These are phyloP conservation scores for Cyclospora cayetanensis DNA, from an alignment of 169 alveolate species.

Conservation along the genomic window DNA sequence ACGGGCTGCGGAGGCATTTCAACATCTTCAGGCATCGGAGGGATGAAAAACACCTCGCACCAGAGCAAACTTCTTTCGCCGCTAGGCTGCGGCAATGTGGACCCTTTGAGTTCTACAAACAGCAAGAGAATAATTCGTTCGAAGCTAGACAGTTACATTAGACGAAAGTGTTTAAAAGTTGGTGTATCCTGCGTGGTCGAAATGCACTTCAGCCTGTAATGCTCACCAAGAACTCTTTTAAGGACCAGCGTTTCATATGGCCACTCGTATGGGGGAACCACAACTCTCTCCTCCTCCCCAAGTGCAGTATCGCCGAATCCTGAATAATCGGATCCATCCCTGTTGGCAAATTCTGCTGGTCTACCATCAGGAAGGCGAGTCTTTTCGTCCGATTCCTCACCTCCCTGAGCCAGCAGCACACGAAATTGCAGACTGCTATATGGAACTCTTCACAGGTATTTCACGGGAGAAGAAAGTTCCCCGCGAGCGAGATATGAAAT, in stretches of 20 bases:
- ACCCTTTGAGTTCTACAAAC: constrained; percentile 73
- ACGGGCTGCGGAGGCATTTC: constrained; percentile 75
- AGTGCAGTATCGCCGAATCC: constrained; percentile 11
- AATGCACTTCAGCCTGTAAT: not conserved
- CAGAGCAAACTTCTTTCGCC: constrained; percentile 65
- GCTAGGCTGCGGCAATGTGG: constrained; percentile 68
- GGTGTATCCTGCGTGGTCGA: not conserved
- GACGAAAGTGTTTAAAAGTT: not conserved
- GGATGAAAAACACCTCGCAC: constrained; percentile 78
- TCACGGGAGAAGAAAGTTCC: not conserved
- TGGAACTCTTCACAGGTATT: not conserved
- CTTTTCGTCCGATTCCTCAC: constrained; percentile 72
- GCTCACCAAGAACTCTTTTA: constrained; percentile 47
- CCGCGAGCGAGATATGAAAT: no score
- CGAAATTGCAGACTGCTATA: not conserved
- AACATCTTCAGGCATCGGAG: constrained; percentile 79
- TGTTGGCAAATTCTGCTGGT: constrained; percentile 70
- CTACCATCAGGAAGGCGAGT: constrained; percentile 70
- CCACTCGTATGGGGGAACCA: constrained; percentile 67
- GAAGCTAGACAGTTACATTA: not conserved
- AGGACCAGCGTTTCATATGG: constrained; percentile 60
- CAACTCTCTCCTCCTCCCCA: not conserved
- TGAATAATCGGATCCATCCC: constrained; percentile 33
- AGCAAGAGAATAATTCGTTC: not conserved
- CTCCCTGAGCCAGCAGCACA: constrained; percentile 67